Conservation (phyloP, 495 filamentous ascomycete species). For the Penicillium lividum region DNA sequence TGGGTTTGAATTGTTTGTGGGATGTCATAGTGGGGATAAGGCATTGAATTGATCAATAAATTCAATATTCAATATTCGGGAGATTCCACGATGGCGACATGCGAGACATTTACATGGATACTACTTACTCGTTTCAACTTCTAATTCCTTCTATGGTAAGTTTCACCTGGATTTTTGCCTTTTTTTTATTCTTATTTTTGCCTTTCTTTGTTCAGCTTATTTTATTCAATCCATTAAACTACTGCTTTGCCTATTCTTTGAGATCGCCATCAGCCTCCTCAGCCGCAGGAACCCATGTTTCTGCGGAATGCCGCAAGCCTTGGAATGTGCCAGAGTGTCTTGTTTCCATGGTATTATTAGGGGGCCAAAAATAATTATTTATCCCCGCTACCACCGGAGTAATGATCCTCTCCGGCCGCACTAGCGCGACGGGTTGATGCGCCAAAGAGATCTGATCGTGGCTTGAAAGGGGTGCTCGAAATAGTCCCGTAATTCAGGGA, state of each 20-base stretch:
- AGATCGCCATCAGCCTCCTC: conserved; percentile 6
- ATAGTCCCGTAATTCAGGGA: background rate
- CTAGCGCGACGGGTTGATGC: conserved; percentile 25
- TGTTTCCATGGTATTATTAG: conserved; percentile 7
- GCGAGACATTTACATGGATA: background rate
- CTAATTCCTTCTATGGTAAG: background rate
- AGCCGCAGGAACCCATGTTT: conserved; percentile 18
- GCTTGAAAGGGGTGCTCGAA: background rate
- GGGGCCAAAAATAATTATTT: background rate
- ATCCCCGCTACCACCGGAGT: conserved; percentile 16
- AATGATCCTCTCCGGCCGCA: conserved; percentile 26
- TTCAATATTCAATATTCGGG: background rate
- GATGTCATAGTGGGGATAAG: background rate
- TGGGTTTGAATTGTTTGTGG: background rate
- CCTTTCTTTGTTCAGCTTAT: background rate
- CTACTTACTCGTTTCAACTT: background rate
- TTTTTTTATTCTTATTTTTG: background rate
- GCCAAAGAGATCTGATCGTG: conserved; percentile 28
- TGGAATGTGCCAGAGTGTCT: conserved; percentile 24
- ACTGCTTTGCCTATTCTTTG: no score
- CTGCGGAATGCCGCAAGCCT: conserved; percentile 16
- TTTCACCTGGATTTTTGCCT: background rate
- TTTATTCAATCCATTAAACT: background rate
- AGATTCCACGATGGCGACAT: background rate
- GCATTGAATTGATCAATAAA: background rate